Base-by-base conservation (phyloP, 2,329 filamentous ascomycete genomes). In the Fusarium sp. region DNA sequence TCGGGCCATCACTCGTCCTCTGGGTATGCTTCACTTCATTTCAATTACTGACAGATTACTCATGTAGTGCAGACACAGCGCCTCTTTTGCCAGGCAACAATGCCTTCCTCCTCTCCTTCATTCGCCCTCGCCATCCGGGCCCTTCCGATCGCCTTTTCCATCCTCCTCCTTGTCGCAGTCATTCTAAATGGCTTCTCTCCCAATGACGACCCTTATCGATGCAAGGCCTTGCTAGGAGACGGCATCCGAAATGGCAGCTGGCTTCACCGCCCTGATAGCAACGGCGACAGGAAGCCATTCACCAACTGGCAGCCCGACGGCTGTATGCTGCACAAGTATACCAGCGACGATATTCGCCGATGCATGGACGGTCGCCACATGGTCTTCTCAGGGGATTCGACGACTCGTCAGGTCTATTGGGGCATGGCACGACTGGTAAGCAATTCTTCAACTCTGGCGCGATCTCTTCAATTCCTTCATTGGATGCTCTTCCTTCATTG, bases 321-420 rank as follows among this genome's bases (percentile, higher is more conserved):
- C 30, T 93, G 91, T 80, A 87, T 89, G 69, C 84, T 92, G 77
- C 87, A 88, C 69, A 82, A 87, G 63, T 92, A 92, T 80, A 84
- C 85, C 10, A 77, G 80, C 7, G 78, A 84, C n/a, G 88, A 90
- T 41, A 84, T 92, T 45, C 80, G 83, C 20, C 80, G 82, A 54
- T 93, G 91, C 76, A 83, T 91, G 25, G 81, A 81, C 3, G 82
- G 84, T 16, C 86, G 86, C 9, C 85, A 85, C 59, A 76, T 92
- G n/a, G 83, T 91, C 18, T 90, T 93, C 73, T 85, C 88, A 30
- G 91, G 91, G 41, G 91, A 93, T 78, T 89, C 88, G 2, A 89
- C 87, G 1, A 86, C 88, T 9, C 87, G 91, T 14, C 88, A 92
- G 74, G 80, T 92, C 7, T 93, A 89, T 79, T 92, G 89, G 87